Base-by-base conservation (phyloP, 2,329 filamentous ascomycete genomes). In the Fonsecaea nubica region DNA sequence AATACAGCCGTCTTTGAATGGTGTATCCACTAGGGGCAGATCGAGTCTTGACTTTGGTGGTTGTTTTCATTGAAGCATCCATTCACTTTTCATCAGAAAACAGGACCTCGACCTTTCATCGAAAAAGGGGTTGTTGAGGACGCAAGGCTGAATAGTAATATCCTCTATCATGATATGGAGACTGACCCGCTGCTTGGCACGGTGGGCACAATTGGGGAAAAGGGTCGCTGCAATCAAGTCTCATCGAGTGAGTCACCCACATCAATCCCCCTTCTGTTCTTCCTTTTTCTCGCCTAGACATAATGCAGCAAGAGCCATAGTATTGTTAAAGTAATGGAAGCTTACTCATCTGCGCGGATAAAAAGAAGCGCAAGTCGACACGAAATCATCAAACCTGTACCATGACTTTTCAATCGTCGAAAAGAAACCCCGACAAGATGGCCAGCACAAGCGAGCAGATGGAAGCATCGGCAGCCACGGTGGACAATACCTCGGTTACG, bases 401-500 rank as follows among this genome's bases (percentile, higher is more conserved):
- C 1, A 18, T 18, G 40, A 18, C 45, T 21, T 8, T 21, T 2
- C 25, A 25, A 50, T 5, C 18, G 15, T 50, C 1, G 7, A 50
- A 21, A 8, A 50, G 45, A 2, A 21, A 25, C 8, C 35, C n/a
- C 25, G 9, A n/a, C 30, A 55, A 55, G 33, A 55, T 55, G 52
- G 30, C 3, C 33, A 35, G 30, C 7, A 55, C 52, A 36, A 36
- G 52, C n/a, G 52, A 55, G 25, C 15, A 55, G 4, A 58, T 67
- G 56, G 62, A 62, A 13, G 45, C 35, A 12, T 36, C 65, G 2
- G 36, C 54, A 10, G 33, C 50, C 3, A 66, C 58, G 2, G 63
- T 62, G 35, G 55, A 53, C 53, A 66, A 69, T 33, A 48, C 67
- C 53, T 70, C 69, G 4, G 58, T 65, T 18, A 61, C 61, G 18